Evolutionary conservation across 1,284 basidiomycete species (phyloP).

Genomic region (Golubevia sp.): DNA sequence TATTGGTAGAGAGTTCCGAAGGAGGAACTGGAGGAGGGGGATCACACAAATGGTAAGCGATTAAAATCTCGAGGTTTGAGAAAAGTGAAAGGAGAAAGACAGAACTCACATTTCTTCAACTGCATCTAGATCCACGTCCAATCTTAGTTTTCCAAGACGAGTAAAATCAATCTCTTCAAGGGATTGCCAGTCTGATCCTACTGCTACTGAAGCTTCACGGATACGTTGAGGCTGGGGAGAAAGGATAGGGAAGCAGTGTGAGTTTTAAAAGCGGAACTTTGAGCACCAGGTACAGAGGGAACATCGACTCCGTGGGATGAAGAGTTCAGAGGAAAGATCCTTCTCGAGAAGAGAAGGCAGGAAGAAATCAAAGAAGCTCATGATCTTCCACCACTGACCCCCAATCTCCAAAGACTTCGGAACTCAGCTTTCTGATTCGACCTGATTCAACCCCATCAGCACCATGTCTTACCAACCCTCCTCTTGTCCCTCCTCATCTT

Average conservation of each 20-base stretch:
- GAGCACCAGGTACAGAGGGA: no score
- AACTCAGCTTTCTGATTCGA: no score
- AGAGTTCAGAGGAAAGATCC: no score
- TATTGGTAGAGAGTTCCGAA: conserved; percentile 91
- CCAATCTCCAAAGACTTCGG: no score
- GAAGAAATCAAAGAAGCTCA: no score
- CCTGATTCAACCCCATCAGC: no score
- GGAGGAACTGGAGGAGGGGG: conserved; percentile 68
- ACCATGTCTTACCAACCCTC: no score
- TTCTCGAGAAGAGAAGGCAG: no score
- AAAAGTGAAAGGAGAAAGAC: neutral
- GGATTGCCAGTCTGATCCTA: conserved; percentile 88
- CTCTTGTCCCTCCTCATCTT: no score
- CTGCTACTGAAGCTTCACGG: conserved; percentile 91
- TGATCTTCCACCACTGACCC: no score
- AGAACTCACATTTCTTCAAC: conserved; percentile 32
- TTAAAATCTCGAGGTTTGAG: neutral
- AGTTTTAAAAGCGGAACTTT: conserved; percentile 22
- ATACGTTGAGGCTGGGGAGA: conserved; percentile 75
- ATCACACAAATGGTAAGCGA: neutral
- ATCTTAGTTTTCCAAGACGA: conserved; percentile 84
- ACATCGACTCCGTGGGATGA: no score
- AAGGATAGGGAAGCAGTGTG: conserved; percentile 2
- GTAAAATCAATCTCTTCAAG: conserved; percentile 97
- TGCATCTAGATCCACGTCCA: conserved; percentile 72